A percentile compares a stretch with the other conserved stretches of the same genome.
phyloP scores from a whole-genome alignment of 73 alveolate species.

The Paramecium biaurelia region DNA sequence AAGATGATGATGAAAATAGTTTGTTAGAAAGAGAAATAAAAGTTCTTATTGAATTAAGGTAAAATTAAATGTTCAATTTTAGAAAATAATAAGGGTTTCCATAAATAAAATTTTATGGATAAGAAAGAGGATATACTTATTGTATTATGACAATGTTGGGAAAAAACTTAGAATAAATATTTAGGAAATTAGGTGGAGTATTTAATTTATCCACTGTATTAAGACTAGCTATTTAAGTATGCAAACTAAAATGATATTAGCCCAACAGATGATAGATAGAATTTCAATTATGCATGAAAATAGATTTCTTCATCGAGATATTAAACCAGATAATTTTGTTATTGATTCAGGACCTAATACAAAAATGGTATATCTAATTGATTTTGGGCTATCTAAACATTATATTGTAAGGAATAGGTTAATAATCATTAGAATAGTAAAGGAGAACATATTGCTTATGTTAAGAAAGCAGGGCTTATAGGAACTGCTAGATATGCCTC shows the following conservation, averaged over 20 bases:
- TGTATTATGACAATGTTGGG: conserved; percentile 53
- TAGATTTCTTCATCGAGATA: conserved; percentile 58
- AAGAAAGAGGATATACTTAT: conserved; percentile 49
- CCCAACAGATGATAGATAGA: conserved; percentile 53
- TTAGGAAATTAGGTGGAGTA: conserved; percentile 23
- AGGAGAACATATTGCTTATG: conserved; percentile 74
- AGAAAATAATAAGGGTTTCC: conserved; percentile 53
- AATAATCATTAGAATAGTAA: conserved; percentile 32
- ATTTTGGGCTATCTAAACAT: conserved; percentile 50
- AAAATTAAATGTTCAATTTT: background rate
- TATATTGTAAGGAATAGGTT: conserved; percentile 60
- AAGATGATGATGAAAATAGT: background rate
- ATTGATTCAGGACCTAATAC: conserved; percentile 35
- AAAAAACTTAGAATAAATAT: conserved; percentile 13
- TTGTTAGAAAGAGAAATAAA: conserved; percentile 44
- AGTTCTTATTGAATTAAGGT: conserved; percentile 26
- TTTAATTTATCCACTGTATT: conserved; percentile 8
- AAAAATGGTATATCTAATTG: conserved; percentile 9
- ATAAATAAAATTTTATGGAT: conserved; percentile 18
- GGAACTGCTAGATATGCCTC: conserved; percentile 89
- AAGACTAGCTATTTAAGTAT: conserved; percentile 59
- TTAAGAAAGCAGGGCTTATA: conserved; percentile 73
- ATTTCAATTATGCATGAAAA: conserved; percentile 29
- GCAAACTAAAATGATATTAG: conserved; percentile 66
- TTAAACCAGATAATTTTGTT: conserved; percentile 63